phyloP scores from a whole-genome alignment of 1,139 yeast genomes.

The Kluyveromyces sp. region DNA sequence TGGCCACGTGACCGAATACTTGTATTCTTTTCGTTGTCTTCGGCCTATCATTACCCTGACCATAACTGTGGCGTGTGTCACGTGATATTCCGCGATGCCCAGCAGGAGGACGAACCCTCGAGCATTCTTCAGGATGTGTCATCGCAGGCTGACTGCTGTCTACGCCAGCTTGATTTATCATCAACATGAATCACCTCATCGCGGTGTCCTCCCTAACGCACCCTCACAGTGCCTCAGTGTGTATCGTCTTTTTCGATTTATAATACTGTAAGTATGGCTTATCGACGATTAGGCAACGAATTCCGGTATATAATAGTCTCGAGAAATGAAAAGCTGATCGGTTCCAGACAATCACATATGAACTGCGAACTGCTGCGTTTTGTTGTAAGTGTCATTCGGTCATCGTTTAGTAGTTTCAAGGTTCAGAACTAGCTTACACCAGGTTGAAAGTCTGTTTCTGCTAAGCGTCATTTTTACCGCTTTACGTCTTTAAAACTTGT shows the following conservation, averaged over 20 bases:
- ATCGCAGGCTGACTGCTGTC: too few relatives aligned
- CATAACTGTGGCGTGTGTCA: background rate
- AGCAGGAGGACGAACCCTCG: too few relatives aligned
- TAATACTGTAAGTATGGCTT: background rate
- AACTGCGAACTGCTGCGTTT: too few relatives aligned
- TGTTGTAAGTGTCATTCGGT: background rate
- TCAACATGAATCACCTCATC: background rate
- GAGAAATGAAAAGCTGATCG: background rate
- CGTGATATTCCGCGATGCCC: background rate
- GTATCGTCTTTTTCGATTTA: background rate
- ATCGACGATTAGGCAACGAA: background rate
- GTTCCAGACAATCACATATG: background rate
- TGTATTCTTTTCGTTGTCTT: too few relatives aligned
- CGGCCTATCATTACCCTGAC: background rate
- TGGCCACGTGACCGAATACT: too few relatives aligned
- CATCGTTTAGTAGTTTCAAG: too few relatives aligned
- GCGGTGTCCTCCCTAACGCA: too few relatives aligned
- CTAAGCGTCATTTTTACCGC: background rate
- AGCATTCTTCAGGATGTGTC: background rate
- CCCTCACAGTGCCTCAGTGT: background rate
- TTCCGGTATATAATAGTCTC: background rate
- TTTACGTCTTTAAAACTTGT: constrained; percentile 66
- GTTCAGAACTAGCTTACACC: background rate
- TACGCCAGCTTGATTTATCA: too few relatives aligned
- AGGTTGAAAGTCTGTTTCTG: background rate